phyloP scores from a whole-genome alignment of 2,329 filamentous ascomycete genomes.

The Leptoxyphium fumago region DNA sequence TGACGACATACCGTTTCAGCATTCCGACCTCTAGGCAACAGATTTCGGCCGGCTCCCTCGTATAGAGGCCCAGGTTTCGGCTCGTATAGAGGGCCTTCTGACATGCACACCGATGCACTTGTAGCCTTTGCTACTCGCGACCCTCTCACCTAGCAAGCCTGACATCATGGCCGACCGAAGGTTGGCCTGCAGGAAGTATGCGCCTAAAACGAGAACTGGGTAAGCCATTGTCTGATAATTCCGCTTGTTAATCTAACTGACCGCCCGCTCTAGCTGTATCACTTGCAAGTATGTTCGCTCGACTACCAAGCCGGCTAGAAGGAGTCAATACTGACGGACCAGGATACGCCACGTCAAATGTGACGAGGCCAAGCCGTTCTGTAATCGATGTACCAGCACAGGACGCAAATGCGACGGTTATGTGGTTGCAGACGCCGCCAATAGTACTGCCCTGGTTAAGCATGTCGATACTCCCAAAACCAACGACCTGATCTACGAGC shows the following conservation, averaged over 20 bases:
- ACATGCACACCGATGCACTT: too few relatives aligned
- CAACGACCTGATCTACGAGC: not conserved
- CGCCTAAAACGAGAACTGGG: conserved; percentile 4
- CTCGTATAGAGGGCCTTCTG: too few relatives aligned
- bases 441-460: not conserved
- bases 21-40: too few relatives aligned
- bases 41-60: too few relatives aligned
- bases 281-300: not conserved
- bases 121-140: too few relatives aligned
- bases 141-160: too few relatives aligned
- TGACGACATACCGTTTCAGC: too few relatives aligned
- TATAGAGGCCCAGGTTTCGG: too few relatives aligned
- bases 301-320: not conserved
- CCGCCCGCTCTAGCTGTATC: not conserved
- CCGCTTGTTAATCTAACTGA: not conserved
- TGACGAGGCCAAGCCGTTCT: conserved; percentile 36
- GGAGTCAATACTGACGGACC: not conserved
- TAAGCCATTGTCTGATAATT: not conserved
- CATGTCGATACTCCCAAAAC: not conserved
- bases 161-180: not conserved
- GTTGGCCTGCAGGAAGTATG: conserved; percentile 3
- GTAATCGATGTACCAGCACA: conserved; percentile 39
- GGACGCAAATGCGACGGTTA: conserved; percentile 23
- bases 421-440: not conserved
- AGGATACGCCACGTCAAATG: not conserved